These are phyloP conservation scores for Citrus hindsii DNA, from an alignment of 345 rosid genomes.

Conservation along the genomic window DNA sequence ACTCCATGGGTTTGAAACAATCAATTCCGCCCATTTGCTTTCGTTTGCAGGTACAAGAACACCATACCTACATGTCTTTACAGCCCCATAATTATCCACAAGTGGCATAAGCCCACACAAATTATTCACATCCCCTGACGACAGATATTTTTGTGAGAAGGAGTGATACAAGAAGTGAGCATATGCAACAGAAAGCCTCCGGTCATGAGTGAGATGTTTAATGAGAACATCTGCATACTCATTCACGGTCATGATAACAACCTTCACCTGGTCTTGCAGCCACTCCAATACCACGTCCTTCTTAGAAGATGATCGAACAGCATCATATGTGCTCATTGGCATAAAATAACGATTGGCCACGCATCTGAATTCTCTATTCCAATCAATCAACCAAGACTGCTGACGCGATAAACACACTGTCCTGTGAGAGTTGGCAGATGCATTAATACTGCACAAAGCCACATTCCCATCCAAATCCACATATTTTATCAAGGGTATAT, in stretches of 20 bases:
- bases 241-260: constrained; percentile 16
- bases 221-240: constrained; percentile 27
- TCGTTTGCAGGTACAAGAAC: constrained; percentile 66
- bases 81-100: constrained; percentile 46
- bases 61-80: constrained; percentile 14
- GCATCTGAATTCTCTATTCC: constrained; percentile 48
- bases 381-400: constrained; percentile 49
- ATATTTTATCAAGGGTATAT: constrained; percentile 53
- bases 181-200: constrained; percentile 38
- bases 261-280: constrained; percentile 26
- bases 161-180: constrained; percentile 63
- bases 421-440: background rate
- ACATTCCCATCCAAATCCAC: constrained; percentile 31
- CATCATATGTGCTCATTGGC: constrained; percentile 36
- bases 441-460: constrained; percentile 31
- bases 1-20: constrained; percentile 56
- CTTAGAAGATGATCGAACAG: constrained; percentile 21
- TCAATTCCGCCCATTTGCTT: constrained; percentile 60
- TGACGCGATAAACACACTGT: constrained; percentile 22
- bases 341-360: constrained; percentile 33
- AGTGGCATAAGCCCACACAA: constrained; percentile 49
- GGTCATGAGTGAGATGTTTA: constrained; percentile 18
- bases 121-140: constrained; percentile 13
- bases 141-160: constrained; percentile 3
- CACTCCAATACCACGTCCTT: constrained; percentile 31